Evolutionary conservation across 1,284 basidiomycete species (phyloP).

Genomic region (Papiliotrema flavescens): DNA sequence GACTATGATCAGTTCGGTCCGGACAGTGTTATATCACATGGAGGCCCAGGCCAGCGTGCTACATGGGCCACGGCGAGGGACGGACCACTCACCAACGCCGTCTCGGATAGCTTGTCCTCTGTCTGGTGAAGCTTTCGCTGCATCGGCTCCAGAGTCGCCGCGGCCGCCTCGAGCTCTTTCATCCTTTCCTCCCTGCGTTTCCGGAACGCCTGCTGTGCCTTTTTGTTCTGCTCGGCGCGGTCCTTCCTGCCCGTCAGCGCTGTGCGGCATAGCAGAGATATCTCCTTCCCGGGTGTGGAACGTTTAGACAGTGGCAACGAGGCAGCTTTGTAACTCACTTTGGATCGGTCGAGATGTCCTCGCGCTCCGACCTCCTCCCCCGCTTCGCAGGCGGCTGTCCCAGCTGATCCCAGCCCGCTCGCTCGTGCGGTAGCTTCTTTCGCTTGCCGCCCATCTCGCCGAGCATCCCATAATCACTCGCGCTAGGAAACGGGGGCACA

Average conservation of each 20-base stretch:
- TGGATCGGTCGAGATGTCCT: neutral
- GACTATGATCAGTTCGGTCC: constrained; percentile 4
- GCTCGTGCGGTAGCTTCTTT: constrained; percentile 37
- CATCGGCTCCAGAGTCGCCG: constrained; percentile 22
- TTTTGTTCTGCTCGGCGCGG: constrained; percentile 47
- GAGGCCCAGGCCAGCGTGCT: neutral
- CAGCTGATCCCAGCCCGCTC: constrained; percentile 46
- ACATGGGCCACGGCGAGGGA: neutral
- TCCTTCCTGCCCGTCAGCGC: constrained; percentile 2
- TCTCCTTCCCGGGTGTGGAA: no score
- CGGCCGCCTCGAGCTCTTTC: constrained; percentile 40
- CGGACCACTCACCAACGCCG: constrained; percentile 29
- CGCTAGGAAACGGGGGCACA: neutral
- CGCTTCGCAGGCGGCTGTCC: constrained; percentile 17
- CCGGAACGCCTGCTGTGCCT: constrained; percentile 46
- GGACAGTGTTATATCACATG: neutral
- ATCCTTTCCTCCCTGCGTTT: constrained; percentile 45
- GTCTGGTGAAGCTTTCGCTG: constrained; percentile 24
- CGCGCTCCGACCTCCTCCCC: constrained; percentile 1
- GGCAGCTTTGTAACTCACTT: no score
- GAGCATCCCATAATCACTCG: constrained; percentile 14
- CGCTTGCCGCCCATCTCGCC: constrained; percentile 48
- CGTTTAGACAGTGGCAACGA: no score
- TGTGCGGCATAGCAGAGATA: no score
- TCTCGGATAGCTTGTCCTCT: constrained; percentile 25